Base-by-base conservation (phyloP, 345 rosid species). In the Clausena lansium region DNA sequence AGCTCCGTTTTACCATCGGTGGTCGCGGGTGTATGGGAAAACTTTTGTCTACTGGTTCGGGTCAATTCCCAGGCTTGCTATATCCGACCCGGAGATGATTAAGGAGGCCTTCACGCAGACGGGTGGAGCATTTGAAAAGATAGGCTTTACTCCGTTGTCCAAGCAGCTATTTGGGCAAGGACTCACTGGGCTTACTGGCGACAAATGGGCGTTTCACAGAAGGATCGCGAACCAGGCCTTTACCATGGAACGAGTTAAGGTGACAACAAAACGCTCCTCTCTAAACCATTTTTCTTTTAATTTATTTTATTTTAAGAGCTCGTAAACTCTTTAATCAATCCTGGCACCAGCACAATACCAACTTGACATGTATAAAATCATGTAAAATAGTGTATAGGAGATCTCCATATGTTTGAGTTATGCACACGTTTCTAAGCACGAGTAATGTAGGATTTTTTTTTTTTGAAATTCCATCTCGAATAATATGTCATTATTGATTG, bases 21-120 rank as follows among this genome's bases (percentile, higher is more conserved):
- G 98, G 95, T 87, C 93, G 7, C 73, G 57, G 64, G 57, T 1
- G 75, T 87, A 90, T 7, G 97, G 97, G 67, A 86, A 81, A 75
- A 87, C 85, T n/a, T 93, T 88, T 70, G 78, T 94, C 7, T 93
- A 83, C 81, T 92, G 98, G 97, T 93, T 93, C 65, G 99, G 99
- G 66, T 77, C 84, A 38, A 82, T 61, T 70, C 92, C 98, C 15
- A 88, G 92, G 78, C 77, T 95, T 76, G 93, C 90, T 5, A 59
- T 86, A 14, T 83, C 91, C 58, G 93, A 95, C 76, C 91, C 84
- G 75, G 88, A 65, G 10, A 77, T 90, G 82, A 88, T 95, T 50
- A 89, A 91, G 79, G 93, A 91, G 77, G 84, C 88, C 39, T 78
- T 91, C 22, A 60, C 82, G 84, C 85, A 79, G 32, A 80, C 85